phyloP scores from a whole-genome alignment of 2,329 filamentous ascomycete species.

The Diaporthe sp. region DNA sequence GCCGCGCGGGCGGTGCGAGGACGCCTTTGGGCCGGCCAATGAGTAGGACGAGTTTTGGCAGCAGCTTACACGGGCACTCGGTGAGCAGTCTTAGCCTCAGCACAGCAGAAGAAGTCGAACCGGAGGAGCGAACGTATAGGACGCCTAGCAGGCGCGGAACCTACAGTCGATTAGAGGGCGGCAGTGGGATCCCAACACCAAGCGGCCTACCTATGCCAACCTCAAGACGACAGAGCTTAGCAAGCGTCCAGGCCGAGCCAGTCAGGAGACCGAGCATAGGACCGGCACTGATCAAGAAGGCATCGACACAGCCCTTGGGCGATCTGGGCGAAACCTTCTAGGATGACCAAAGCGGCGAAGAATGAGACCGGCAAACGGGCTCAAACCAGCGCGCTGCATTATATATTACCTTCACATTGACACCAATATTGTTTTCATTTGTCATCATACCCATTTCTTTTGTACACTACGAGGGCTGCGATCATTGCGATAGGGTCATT shows the following conservation, averaged over 20 bases:
- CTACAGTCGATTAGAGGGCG: conserved; percentile 62
- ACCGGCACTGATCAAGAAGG: conserved; percentile 36
- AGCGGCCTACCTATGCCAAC: conserved; percentile 64
- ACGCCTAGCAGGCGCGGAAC: conserved; percentile 71
- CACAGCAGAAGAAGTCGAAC: conserved; percentile 64
- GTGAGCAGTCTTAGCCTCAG: conserved; percentile 67
- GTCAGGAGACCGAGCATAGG: conserved; percentile 38
- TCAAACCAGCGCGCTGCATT: neutral
- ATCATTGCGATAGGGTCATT: conserved; percentile 40
- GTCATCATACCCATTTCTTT: conserved; percentile 42
- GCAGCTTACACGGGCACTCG: conserved; percentile 71
- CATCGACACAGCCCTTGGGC: conserved; percentile 57
- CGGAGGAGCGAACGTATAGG: conserved; percentile 52
- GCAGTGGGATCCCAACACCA: conserved; percentile 57
- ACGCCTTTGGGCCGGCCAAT: conserved; percentile 76
- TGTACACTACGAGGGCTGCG: conserved; percentile 41
- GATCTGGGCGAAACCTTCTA: conserved; percentile 70
- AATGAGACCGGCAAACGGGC: conserved; percentile 9
- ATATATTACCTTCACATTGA: conserved; percentile 34
- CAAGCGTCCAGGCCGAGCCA: conserved; percentile 27
- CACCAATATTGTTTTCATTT: conserved; percentile 41
- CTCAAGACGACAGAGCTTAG: conserved; percentile 59
- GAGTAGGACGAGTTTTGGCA: conserved; percentile 77
- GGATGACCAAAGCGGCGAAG: conserved; percentile 39
- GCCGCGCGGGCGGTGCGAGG: conserved; percentile 71